Evolutionary conservation across 2,329 filamentous ascomycete genomes (phyloP), one percentile per base, ranked within the genome.

Genomic region (Neonectria sp.): DNA sequence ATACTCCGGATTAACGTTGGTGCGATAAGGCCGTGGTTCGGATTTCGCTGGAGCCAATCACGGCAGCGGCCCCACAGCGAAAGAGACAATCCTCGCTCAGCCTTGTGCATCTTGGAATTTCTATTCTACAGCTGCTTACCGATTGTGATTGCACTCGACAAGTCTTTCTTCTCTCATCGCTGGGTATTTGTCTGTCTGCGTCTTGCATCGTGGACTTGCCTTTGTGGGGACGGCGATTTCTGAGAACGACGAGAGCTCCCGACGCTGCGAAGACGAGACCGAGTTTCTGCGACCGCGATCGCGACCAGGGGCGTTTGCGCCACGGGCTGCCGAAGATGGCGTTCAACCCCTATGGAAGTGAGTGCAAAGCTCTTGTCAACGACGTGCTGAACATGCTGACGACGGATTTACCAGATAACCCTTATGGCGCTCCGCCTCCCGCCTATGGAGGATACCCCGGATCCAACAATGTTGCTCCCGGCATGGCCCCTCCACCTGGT

Each of bases 401-500:
- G 55, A 63, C 59, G 12, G 45, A 27, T 17, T 53, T 4, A 11
- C 63, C 64, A 79, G 78, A 76, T 55, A 86, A 85, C 80, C 88
- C 89, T 55, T 97, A 95, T 85, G 93, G 92, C 76, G 88, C 89
- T 65, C 92, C 37, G 37, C 37, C 93, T 77, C 93, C 93, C 59
- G 89, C 90, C 73, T 97, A 92, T 83, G 89, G 89, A 72, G 86
- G 86, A 63, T 95, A 93, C 75, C 91, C 92, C 67, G 89, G 88
- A 72, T 85, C 86, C 63, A 82, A 82, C 64, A 79, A 83, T 70
- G 78, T 82, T 57, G 85, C 89, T 56, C 91, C 91, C 64, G 91
- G 91, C 67, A 92, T 94, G 89, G 91, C 89, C 72, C 90, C 92
- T 75, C 93, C 93, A 76, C 93, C 94, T 75, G 94, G 93, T 82